Evolutionary conservation across 805 yeast species (phyloP), one percentile per base, ranked within the genome.

Genomic region (Metschnikowia corniflorae): DNA sequence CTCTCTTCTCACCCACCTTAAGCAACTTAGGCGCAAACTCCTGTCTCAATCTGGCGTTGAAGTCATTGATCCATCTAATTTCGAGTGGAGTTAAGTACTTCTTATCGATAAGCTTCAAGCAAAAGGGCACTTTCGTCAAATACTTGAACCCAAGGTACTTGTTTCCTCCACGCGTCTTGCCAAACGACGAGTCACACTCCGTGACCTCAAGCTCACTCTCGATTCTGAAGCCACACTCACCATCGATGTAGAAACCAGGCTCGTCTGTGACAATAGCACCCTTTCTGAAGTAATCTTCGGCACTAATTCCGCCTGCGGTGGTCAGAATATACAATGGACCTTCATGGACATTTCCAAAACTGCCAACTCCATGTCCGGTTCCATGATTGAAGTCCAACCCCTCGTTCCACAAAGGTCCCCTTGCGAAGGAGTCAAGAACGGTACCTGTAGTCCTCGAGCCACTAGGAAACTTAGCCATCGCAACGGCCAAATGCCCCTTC

Each of bases 341-440:
- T 54, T 94, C 96, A 58, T 93, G 98, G 13, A 93, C 97, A 57
- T 83, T 82, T 30, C 94, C 77, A 56, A 73, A 91, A 15, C 89
- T 73, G 2, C 96, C 97, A n/a, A 93, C 84, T 4, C 98, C 98
- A 60, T 93, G 98, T 2, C 97, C 96, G 0, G 97, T 87, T 7
- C 98, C 97, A 60, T 93, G 98, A 45, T 81, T 77, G 57, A 85
- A 93, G 57, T 86, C 93, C 32, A 86, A 66, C 0, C 97, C 97
- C 35, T 78, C 70, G 26, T 77, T 68, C 88, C 94, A 85, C 42
- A 93, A 64, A 35, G 77, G 81, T 58, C 82, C 88, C 46, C 98
- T 73, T 0, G 96, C 95, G 35, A 88, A 68, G 0, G 78, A 67
- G 55, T 93, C 98, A 22, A 93, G 75, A 52, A 77, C 74, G 37